These are phyloP conservation scores for Brasilioporus rufonigricans DNA, from an alignment of 768 basidiomycete genomes.

Conservation along the genomic window DNA sequence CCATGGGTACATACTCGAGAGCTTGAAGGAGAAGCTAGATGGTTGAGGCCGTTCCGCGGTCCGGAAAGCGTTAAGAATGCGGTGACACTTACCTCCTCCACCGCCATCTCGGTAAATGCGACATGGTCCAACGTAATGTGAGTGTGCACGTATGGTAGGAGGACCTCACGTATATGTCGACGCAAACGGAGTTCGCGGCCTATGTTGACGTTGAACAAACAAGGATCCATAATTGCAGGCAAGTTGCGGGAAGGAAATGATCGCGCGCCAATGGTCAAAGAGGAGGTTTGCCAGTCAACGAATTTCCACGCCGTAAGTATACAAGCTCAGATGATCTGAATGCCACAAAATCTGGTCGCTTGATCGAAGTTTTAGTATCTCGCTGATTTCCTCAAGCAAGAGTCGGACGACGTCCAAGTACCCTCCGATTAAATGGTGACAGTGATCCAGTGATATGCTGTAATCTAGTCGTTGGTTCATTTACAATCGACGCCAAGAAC, in stretches of 20 bases:
- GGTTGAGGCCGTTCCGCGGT: not conserved
- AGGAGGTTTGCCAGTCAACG: not conserved
- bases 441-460: not conserved
- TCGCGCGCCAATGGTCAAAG: not conserved
- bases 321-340: not conserved
- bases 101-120: conserved; percentile 48
- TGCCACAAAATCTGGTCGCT: not conserved
- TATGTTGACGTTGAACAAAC: conserved; percentile 17
- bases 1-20: conserved; percentile 43
- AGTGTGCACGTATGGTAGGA: conserved; percentile 50
- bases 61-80: not conserved
- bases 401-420: not conserved
- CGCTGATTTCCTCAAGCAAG: not conserved
- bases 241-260: not conserved
- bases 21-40: conserved; percentile 42
- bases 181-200: conserved; percentile 24
- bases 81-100: conserved; percentile 39
- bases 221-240: conserved; percentile 13
- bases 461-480: not conserved
- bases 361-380: not conserved
- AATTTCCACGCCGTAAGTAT: conserved; percentile 2
- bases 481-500: not conserved
- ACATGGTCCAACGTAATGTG: conserved; percentile 58
- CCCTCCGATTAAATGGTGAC: not conserved
- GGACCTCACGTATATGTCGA: conserved; percentile 51